Evolutionary conservation across 805 yeast genomes (phyloP).

Genomic region (Yamadazyma paraphyllophila): DNA sequence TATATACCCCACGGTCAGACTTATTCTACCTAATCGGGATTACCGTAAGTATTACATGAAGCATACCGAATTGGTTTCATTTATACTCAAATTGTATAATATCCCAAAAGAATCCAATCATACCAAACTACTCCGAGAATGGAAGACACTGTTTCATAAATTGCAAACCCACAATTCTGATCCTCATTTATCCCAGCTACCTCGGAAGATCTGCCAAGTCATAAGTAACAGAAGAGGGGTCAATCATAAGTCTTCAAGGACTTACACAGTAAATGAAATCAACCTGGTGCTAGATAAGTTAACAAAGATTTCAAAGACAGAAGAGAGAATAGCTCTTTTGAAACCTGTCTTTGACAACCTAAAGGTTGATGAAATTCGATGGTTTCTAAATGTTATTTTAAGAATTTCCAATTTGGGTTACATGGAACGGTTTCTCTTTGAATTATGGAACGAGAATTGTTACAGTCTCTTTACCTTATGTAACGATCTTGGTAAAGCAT

Average conservation of each 20-base stretch:
- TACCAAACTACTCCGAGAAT: conserved; percentile 39
- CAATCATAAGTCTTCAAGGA: conserved; percentile 23
- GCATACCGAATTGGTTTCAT: conserved; percentile 57
- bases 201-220: conserved; percentile 50
- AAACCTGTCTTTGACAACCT: conserved; percentile 50
- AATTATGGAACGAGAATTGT: conserved; percentile 80
- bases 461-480: conserved; percentile 61
- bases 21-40: conserved; percentile 65
- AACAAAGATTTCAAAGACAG: conserved; percentile 19
- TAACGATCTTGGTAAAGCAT: conserved; percentile 58
- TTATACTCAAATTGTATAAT: conserved; percentile 47
- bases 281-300: conserved; percentile 31
- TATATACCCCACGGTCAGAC: conserved; percentile 63
- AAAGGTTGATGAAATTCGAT: conserved; percentile 62
- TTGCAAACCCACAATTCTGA: conserved; percentile 21
- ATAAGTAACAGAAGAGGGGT: conserved; percentile 52
- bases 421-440: conserved; percentile 57
- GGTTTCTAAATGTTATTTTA: conserved; percentile 66
- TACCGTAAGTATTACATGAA: conserved; percentile 58
- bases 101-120: conserved; percentile 63
- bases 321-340: conserved; percentile 45
- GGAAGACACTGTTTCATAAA: conserved; percentile 35
- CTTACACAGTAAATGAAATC: conserved; percentile 27
- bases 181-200: conserved; percentile 35
- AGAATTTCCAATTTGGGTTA: conserved; percentile 59